These are phyloP conservation scores for Pseudopithomyces maydicus DNA, from an alignment of 2,329 filamentous ascomycete genomes.

Conservation along the genomic window DNA sequence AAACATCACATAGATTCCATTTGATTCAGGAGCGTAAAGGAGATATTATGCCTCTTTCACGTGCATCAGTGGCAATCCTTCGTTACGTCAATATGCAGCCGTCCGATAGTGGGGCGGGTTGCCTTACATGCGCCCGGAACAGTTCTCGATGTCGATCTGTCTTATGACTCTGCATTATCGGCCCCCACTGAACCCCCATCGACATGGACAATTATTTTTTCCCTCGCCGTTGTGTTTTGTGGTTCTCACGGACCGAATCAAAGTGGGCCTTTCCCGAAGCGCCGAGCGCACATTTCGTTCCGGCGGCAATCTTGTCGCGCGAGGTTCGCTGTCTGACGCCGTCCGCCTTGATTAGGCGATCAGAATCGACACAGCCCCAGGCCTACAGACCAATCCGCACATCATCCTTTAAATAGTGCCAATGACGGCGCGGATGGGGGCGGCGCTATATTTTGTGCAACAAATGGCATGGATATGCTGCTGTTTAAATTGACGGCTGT, in stretches of 20 bases:
- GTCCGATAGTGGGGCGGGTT: too few species aligned
- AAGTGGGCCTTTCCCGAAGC: too few species aligned
- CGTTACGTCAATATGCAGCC: not conserved
- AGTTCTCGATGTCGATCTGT: not conserved
- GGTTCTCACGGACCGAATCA: too few species aligned
- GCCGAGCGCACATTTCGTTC: not conserved
- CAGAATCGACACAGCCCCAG: not conserved
- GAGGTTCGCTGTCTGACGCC: not conserved
- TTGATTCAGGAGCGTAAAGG: too few species aligned
- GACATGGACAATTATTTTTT: too few species aligned
- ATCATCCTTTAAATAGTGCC: not conserved
- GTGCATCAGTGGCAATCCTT: not conserved
- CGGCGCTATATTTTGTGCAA: not conserved
- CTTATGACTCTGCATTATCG: not conserved
- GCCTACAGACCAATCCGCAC: not conserved
- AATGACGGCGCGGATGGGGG: not conserved
- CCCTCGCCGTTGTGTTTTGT: too few species aligned
- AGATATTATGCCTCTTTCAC: too few species aligned
- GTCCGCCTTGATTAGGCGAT: slow-evolving; percentile 1
- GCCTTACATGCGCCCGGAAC: too few species aligned
- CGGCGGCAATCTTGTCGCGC: too few species aligned
- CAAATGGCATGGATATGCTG: not conserved
- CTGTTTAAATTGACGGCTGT: not conserved
- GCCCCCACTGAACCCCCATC: not conserved
- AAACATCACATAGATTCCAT: too few species aligned